Conservation (phyloP, 2,329 filamentous ascomycete genomes). For the Neonectria punicea region DNA sequence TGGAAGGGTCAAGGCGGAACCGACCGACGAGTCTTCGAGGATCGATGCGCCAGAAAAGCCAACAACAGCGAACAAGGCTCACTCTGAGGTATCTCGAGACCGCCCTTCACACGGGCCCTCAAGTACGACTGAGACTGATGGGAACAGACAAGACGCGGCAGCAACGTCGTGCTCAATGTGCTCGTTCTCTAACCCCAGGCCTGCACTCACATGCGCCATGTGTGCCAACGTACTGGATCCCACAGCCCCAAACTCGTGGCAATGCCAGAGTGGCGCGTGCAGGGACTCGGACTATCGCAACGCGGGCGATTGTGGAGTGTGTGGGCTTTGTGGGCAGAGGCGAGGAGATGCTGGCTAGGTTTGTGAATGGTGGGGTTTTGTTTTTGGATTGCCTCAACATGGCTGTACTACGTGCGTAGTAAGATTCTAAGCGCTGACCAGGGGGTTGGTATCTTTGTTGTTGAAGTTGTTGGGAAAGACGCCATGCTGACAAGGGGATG, state of each 20-base stretch:
- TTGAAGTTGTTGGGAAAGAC: not conserved
- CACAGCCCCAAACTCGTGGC: conserved; percentile 68
- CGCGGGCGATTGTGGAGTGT: conserved; percentile 74
- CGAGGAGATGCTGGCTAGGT: conserved; percentile 31
- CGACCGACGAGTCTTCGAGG: not conserved
- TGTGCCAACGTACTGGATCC: conserved; percentile 77
- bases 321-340: conserved; percentile 73
- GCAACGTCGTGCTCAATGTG: conserved; percentile 67
- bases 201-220: conserved; percentile 69
- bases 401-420: not conserved
- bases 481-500: not conserved
- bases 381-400: too few species aligned
- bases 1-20: conserved; percentile 28
- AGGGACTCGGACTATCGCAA: conserved; percentile 70
- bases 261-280: conserved; percentile 68
- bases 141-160: not conserved
- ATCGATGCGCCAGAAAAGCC: conserved; percentile 5
- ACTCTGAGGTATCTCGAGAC: not conserved
- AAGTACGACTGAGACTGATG: not conserved
- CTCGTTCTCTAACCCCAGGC: conserved; percentile 69
- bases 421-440: not conserved
- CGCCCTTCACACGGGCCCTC: not conserved
- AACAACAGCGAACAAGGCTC: not conserved
- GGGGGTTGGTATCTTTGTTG: not conserved
- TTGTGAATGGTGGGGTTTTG: conserved; percentile 2